Percentiles rank a stretch among this genome's conserved stretches.
Conservation (phyloP, 768 basidiomycete genomes). For the Boletus reticulatus region DNA sequence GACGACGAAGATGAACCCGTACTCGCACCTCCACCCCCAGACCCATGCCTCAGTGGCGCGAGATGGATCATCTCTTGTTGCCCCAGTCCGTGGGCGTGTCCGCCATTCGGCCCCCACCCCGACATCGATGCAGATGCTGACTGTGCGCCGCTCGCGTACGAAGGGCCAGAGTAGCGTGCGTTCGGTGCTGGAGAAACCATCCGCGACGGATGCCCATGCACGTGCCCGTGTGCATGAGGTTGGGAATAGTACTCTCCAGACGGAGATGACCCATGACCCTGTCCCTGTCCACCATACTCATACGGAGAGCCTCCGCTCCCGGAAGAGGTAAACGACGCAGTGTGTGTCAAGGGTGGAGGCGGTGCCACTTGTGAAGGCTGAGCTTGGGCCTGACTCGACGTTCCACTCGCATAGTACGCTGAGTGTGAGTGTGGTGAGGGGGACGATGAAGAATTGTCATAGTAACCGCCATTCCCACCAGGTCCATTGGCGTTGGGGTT, state of each 20-base stretch:
- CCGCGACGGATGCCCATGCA: constrained; percentile 13
- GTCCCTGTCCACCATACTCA: constrained; percentile 20
- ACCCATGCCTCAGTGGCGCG: constrained; percentile 30
- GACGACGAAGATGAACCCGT: constrained; percentile 23
- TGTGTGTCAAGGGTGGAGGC: constrained; percentile 17
- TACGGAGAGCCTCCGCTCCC: constrained; percentile 24
- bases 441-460: constrained; percentile 22
- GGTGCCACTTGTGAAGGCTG: constrained; percentile 19
- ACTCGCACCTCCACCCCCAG: constrained; percentile 10
- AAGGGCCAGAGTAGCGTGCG: constrained; percentile 11
- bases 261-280: constrained; percentile 18
- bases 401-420: constrained; percentile 19
- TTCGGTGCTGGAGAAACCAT: constrained; percentile 20
- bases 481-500: constrained; percentile 11
- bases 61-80: constrained; percentile 36
- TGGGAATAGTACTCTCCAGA: constrained; percentile 26
- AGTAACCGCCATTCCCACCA: constrained; percentile 21
- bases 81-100: constrained; percentile 18
- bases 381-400: constrained; percentile 14
- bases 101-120: constrained; percentile 19
- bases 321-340: constrained; percentile 21
- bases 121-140: neutral
- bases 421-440: constrained; percentile 21
- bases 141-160: constrained; percentile 6
- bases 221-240: constrained; percentile 13